Percentiles rank a stretch among this genome's conserved stretches.
Conservation (phyloP, 75 land plant genomes). For the Selaginella tamariscina region DNA sequence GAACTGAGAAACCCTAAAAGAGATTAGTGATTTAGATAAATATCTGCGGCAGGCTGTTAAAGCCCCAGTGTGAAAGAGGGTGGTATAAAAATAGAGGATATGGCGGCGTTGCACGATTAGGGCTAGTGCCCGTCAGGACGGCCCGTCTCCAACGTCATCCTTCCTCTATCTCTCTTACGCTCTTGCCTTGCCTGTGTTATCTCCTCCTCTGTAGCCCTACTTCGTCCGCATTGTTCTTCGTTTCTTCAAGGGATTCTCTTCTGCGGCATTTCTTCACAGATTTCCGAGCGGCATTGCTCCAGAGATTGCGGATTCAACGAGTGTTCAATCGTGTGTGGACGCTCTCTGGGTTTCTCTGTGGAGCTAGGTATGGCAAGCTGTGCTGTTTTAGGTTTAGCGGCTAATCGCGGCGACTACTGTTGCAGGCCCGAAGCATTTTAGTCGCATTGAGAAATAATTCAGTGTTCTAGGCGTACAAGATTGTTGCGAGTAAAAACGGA, state of each 20-base stretch:
- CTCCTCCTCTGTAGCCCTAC: neutral
- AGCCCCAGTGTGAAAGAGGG: neutral
- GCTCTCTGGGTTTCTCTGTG: too few relatives aligned
- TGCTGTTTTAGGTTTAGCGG: too few relatives aligned
- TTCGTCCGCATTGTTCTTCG: neutral
- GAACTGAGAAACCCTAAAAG: too few relatives aligned
- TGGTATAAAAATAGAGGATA: too few relatives aligned
- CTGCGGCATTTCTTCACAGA: neutral
- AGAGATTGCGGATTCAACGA: neutral
- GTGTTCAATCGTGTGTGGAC: too few relatives aligned
- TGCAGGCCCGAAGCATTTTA: too few relatives aligned
- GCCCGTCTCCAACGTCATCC: constrained; percentile 1
- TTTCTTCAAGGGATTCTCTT: neutral
- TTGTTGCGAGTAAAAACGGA: too few relatives aligned
- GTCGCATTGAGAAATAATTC: too few relatives aligned
- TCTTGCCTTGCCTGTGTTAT: neutral
- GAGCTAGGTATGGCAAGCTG: too few relatives aligned
- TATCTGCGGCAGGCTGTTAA: neutral
- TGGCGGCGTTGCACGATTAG: neutral
- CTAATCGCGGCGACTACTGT: too few relatives aligned
- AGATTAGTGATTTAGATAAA: neutral
- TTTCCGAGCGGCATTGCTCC: neutral
- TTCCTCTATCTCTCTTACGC: neutral
- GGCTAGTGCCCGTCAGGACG: neutral
- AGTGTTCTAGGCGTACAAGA: too few relatives aligned